Percentiles rank a stretch among this genome's conserved stretches.
Conservation (phyloP, 129 eudicot species). For the Artemisia tridentata region DNA sequence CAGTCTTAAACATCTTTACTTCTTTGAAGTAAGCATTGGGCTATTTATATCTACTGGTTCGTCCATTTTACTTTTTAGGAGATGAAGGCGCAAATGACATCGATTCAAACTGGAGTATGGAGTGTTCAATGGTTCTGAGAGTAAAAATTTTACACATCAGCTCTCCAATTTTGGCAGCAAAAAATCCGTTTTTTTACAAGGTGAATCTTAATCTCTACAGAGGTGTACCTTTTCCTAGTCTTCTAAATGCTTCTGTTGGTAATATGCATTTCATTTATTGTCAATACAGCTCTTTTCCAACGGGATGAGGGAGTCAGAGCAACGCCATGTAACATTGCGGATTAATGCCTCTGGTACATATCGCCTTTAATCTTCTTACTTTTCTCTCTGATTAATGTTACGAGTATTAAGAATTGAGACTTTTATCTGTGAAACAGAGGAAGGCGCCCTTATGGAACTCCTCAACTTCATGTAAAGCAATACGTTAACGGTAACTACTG, state of each 20-base stretch:
- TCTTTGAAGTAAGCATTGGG: constrained; percentile 16
- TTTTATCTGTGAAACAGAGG: constrained; percentile 53
- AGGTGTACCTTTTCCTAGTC: neutral
- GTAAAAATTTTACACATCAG: constrained; percentile 77
- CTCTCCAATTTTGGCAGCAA: constrained; percentile 91
- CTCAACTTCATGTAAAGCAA: constrained; percentile 83
- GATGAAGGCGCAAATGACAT: constrained; percentile 70
- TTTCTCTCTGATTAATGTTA: neutral
- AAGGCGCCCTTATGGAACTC: constrained; percentile 77
- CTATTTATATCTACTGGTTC: constrained; percentile 10
- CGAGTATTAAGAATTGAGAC: neutral
- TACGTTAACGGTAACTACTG: constrained; percentile 53
- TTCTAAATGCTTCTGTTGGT: constrained; percentile 11
- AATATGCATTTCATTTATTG: neutral
- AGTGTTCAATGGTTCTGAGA: constrained; percentile 58
- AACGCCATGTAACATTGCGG: constrained; percentile 74
- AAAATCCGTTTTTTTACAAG: constrained; percentile 93
- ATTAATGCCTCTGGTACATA: constrained; percentile 69
- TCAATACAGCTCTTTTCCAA: constrained; percentile 69
- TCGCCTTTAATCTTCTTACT: neutral
- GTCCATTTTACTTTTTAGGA: constrained; percentile 38
- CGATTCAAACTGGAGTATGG: constrained; percentile 73
- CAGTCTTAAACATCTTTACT: neutral
- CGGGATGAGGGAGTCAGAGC: constrained; percentile 91
- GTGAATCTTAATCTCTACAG: constrained; percentile 30